A percentile compares a stretch with the other conserved stretches of the same genome.
phyloP scores from a whole-genome alignment of 2,329 filamentous ascomycete genomes.

The Boeremia exigua region DNA sequence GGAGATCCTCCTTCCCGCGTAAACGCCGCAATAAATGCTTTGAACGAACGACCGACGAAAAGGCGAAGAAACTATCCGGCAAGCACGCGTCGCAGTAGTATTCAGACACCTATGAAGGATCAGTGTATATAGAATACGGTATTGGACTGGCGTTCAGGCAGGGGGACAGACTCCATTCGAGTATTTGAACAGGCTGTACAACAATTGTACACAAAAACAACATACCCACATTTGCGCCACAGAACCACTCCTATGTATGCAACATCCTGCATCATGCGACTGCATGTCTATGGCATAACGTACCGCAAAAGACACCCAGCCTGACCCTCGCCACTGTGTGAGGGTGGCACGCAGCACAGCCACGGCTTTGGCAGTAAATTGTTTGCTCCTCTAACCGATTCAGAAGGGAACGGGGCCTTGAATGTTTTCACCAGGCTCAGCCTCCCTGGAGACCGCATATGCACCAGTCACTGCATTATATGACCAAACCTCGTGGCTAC shows the following conservation, averaged over 20 bases:
- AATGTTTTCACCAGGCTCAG: neutral
- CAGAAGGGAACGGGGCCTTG: neutral
- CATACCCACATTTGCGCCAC: slow-evolving; percentile 12
- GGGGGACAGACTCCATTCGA: neutral
- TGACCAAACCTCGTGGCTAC: no score
- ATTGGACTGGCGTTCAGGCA: slow-evolving; percentile 28
- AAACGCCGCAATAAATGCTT: slow-evolving; percentile 28
- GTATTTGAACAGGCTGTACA: slow-evolving; percentile 15
- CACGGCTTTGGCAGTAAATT: no score
- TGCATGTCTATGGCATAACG: neutral
- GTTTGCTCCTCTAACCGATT: no score
- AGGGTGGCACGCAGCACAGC: no score
- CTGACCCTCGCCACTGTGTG: no score
- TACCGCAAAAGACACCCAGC: no score
- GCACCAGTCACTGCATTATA: no score
- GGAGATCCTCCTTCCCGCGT: slow-evolving; percentile 58
- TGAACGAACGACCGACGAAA: slow-evolving; percentile 1
- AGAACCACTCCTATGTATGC: neutral
- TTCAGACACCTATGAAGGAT: neutral
- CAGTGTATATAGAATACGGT: slow-evolving; percentile 4
- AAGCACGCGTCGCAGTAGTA: neutral
- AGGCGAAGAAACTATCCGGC: neutral
- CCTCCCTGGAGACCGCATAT: neutral
- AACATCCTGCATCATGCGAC: neutral
- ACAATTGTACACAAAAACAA: slow-evolving; percentile 23